phyloP scores from a whole-genome alignment of 352 stramenopile genomes.

The Phytophthora cactorum region DNA sequence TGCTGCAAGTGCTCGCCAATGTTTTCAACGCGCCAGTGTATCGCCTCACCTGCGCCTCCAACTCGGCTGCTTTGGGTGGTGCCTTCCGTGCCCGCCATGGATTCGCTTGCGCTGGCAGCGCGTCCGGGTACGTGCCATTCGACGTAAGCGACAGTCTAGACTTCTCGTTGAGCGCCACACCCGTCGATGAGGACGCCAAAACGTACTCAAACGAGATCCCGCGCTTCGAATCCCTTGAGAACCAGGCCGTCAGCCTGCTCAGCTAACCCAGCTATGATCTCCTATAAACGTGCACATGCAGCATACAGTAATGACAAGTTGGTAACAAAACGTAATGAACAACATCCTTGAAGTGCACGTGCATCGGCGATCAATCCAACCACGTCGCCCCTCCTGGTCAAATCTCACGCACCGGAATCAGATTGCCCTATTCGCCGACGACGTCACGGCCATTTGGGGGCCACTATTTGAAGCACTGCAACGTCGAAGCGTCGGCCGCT shows the following conservation, averaged over 20 bases:
- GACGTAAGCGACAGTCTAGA: slow-evolving; percentile 42
- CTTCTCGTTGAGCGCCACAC: slow-evolving; percentile 48
- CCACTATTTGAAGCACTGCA: slow-evolving; percentile 26
- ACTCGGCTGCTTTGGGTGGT: slow-evolving; percentile 59
- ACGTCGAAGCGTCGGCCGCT: slow-evolving; percentile 8
- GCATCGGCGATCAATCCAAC: neutral
- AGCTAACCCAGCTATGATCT: slow-evolving; percentile 10
- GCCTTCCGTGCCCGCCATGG: slow-evolving; percentile 63
- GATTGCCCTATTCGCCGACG: slow-evolving; percentile 23
- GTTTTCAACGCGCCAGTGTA: slow-evolving; percentile 67
- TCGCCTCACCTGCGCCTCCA: slow-evolving; percentile 43
- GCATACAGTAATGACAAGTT: neutral
- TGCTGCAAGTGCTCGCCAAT: slow-evolving; percentile 69
- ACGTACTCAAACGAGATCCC: slow-evolving; percentile 44
- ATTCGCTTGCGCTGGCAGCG: slow-evolving; percentile 25
- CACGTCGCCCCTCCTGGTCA: slow-evolving; percentile 21
- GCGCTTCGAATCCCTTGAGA: slow-evolving; percentile 50
- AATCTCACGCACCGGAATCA: slow-evolving; percentile 18
- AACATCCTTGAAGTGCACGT: neutral
- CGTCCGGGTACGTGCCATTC: slow-evolving; percentile 43
- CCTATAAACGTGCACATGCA: slow-evolving; percentile 12
- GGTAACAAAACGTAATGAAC: neutral
- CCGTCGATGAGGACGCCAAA: slow-evolving; percentile 26
- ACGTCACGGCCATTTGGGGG: slow-evolving; percentile 8
- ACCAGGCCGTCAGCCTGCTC: slow-evolving; percentile 38